These are phyloP conservation scores for Paramecium primaurelia DNA, from an alignment of 73 alveolate genomes.

Conservation along the genomic window DNA sequence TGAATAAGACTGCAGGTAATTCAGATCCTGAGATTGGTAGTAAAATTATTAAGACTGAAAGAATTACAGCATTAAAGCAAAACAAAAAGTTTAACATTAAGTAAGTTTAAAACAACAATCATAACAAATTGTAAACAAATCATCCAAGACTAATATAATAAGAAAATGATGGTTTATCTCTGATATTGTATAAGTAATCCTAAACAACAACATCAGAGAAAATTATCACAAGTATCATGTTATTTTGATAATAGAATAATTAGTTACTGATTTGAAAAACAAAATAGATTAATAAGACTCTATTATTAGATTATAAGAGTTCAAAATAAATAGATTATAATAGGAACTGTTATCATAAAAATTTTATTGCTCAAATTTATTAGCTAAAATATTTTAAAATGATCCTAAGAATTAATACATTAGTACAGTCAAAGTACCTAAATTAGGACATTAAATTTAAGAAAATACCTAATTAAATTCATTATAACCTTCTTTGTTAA, in stretches of 20 bases:
- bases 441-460: neutral
- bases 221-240: neutral
- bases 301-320: neutral
- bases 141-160: neutral
- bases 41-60: neutral
- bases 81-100: neutral
- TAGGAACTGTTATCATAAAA: neutral
- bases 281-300: neutral
- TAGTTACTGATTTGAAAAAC: neutral
- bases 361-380: neutral
- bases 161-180: neutral
- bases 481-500: neutral
- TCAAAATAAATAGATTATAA: conserved; percentile 28
- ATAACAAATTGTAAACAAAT: neutral
- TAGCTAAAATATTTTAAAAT: neutral
- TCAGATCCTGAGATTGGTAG: neutral
- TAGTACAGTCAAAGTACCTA: neutral
- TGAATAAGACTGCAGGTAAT: neutral
- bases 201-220: neutral
- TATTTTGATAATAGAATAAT: neutral
- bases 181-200: neutral
- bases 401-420: neutral
- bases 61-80: neutral
- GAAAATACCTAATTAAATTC: neutral
- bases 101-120: neutral